Evolutionary conservation across 108 stramenopile genomes (phyloP), one percentile per base, ranked within the genome.

Genomic region (Conticribra weissflogii): DNA sequence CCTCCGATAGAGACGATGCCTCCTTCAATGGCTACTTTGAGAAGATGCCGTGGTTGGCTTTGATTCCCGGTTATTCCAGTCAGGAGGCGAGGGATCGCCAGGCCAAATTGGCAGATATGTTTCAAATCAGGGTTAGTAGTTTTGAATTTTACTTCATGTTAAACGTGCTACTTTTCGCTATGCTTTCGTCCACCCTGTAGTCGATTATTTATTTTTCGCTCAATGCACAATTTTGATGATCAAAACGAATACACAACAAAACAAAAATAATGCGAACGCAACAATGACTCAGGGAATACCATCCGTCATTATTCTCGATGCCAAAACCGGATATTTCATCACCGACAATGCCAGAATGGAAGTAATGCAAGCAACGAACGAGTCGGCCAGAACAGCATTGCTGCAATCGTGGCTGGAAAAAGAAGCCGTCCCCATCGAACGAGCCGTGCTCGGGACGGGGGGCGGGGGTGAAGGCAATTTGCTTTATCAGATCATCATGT

Each of bases 31-130:
- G 58, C 30, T 92, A 92, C 49, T 82, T 74, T 75, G 58, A 47
- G 16, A 87, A 83, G 53, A 93, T 90, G 92, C 92, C 92, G 0
- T 93, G 86, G 82, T 47, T 88, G 65, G 68, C 86, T 22, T 36
- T 41, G 41, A 3, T 68, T 18, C 71, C 77, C 16, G 65, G 34
- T 64, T 93, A 44, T 67, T 79, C 0, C 8, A 59, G 19, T 54
- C 57, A 46, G 4, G 76, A 50, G 75, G 78, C 56, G 56, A 81
- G 53, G 70, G 83, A 16, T 22, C 59, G 56, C 56, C 79, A 90
- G 64, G 59, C 67, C 22, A 81, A 79, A 16, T 50, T 93, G 57
- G 82, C 87, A 2, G 60, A 85, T 28, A 69, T 41, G 45, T 64
- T 93, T 27, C 68, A 85, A 59, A 87, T 71, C 25, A 52, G 62